Conservation (phyloP, 345 rosid species). For the Lepidium africanum region DNA sequence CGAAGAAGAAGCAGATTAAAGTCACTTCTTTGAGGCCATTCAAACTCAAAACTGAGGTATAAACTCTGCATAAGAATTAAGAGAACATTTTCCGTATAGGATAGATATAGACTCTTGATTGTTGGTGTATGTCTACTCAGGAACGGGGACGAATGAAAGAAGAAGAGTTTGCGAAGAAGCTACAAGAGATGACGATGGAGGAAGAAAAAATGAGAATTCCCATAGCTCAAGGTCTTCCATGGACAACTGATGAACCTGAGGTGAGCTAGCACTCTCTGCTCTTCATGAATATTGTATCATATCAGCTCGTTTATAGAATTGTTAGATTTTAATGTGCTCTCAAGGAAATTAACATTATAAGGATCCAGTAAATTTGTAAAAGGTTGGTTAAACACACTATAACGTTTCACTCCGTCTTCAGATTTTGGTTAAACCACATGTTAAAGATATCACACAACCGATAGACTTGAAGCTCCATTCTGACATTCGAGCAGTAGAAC, state of each 20-base stretch:
- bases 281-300: neutral
- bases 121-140: slow-evolving; percentile 28
- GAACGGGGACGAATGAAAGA: slow-evolving; percentile 81
- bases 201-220: slow-evolving; percentile 70
- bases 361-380: neutral
- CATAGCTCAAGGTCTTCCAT: slow-evolving; percentile 88
- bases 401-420: slow-evolving; percentile 26
- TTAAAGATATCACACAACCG: slow-evolving; percentile 69
- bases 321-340: neutral
- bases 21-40: slow-evolving; percentile 64
- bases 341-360: neutral
- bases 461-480: slow-evolving; percentile 61
- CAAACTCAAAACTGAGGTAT: slow-evolving; percentile 84
- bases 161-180: slow-evolving; percentile 74
- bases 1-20: slow-evolving; percentile 57
- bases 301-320: neutral
- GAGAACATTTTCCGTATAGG: neutral
- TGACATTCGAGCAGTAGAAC: slow-evolving; percentile 75
- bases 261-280: slow-evolving; percentile 28
- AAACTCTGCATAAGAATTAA: neutral
- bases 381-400: neutral
- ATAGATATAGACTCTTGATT: neutral
- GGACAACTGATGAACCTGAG: slow-evolving; percentile 97
- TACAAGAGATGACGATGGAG: slow-evolving; percentile 58
- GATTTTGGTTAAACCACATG: slow-evolving; percentile 63